A percentile compares a stretch with the other conserved stretches of the same genome.
These are phyloP conservation scores for Malassezia psittaci DNA, from an alignment of 1,284 basidiomycete species.

Conservation along the genomic window DNA sequence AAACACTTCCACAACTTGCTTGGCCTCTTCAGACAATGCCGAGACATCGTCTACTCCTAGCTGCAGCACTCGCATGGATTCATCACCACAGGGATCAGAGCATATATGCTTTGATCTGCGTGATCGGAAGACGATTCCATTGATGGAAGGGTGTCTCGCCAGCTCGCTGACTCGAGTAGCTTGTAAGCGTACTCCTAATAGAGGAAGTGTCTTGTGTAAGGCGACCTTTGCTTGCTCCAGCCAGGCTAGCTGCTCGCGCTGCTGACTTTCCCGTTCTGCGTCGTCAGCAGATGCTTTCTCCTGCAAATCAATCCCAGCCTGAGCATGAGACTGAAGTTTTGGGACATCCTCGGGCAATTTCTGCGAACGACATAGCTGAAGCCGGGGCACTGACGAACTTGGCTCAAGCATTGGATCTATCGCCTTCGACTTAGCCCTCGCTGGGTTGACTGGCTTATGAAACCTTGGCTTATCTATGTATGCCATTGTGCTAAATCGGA, in stretches of 20 bases:
- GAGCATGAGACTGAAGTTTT: constrained; percentile 13
- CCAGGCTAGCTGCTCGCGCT: constrained; percentile 8
- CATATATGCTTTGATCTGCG: constrained; percentile 12
- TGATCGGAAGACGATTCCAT: constrained; percentile 13
- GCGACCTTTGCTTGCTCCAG: constrained; percentile 1
- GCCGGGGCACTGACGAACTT: constrained; percentile 1
- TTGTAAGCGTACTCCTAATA: constrained; percentile 8
- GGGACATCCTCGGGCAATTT: constrained; percentile 7
- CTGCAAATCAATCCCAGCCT: constrained; percentile 17
- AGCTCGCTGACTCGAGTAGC: constrained; percentile 7
- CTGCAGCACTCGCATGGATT: constrained; percentile 8
- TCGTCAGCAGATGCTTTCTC: neutral
- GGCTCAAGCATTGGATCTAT: constrained; percentile 11
- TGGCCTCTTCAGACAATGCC: neutral
- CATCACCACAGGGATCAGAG: constrained; percentile 10
- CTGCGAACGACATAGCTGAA: neutral
- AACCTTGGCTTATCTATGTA: constrained; percentile 18
- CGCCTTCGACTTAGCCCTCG: constrained; percentile 3
- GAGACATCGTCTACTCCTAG: constrained; percentile 3
- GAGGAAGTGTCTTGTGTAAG: constrained; percentile 12
- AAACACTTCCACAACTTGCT: neutral
- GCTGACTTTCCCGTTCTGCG: neutral
- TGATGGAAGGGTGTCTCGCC: constrained; percentile 6
- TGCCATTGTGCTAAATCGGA: neutral
- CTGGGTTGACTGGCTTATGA: constrained; percentile 12